phyloP scores from a whole-genome alignment of 768 basidiomycete species.

The Lanmaoa pseudosensibilis region DNA sequence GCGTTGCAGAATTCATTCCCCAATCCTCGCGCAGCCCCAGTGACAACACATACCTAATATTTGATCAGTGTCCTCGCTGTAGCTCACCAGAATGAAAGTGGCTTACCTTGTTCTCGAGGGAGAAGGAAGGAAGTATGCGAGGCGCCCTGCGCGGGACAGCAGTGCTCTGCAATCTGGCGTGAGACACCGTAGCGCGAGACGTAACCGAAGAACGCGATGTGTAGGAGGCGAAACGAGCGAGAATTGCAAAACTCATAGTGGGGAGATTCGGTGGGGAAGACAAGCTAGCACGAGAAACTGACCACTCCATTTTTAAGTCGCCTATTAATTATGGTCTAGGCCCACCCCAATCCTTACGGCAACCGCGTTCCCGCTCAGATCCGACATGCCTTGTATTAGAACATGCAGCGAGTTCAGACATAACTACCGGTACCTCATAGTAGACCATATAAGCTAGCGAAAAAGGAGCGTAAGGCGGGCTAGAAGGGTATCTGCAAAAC shows the following conservation, averaged over 20 bases:
- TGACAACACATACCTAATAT: conserved; percentile 81
- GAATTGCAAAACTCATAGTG: conserved; percentile 31
- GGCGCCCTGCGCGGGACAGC: conserved; percentile 26
- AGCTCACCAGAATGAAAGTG: neutral
- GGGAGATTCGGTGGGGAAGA: conserved; percentile 10
- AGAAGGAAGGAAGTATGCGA: conserved; percentile 71
- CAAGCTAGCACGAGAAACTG: conserved; percentile 18
- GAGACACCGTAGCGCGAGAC: conserved; percentile 8
- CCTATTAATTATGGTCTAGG: conserved; percentile 4
- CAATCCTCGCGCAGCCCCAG: conserved; percentile 89
- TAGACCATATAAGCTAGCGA: conserved; percentile 36
- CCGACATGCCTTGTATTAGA: conserved; percentile 26
- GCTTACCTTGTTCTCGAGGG: conserved; percentile 72
- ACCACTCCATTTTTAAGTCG: conserved; percentile 22
- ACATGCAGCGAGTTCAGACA: conserved; percentile 22
- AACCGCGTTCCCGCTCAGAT: conserved; percentile 11
- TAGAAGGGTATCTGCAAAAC: conserved; percentile 33
- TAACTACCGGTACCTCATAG: conserved; percentile 30
- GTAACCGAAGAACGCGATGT: conserved; percentile 14
- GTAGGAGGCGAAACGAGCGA: conserved; percentile 25
- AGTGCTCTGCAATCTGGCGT: conserved; percentile 30
- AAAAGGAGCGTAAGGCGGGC: conserved; percentile 18
- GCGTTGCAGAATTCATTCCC: conserved; percentile 90
- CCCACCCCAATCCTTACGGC: conserved; percentile 4
- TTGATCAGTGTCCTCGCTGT: neutral